A percentile compares a stretch with the other conserved stretches of the same genome.
Conservation (phyloP, 2,329 filamentous ascomycete species). For the Botrytis paeoniae region DNA sequence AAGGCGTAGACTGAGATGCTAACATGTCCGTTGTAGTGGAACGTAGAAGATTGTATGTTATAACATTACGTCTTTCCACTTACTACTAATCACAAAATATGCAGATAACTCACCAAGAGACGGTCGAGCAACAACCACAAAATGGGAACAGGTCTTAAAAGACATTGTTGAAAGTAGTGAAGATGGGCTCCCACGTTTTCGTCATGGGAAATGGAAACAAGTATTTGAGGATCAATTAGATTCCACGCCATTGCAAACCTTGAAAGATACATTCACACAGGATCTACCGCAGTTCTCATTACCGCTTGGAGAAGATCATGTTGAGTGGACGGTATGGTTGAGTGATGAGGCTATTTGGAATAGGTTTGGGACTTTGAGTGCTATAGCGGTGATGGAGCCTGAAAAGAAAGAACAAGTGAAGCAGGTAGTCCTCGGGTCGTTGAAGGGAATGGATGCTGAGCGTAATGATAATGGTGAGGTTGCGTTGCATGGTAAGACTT, state of each 20-base stretch:
- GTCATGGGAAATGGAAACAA: constrained; percentile 60
- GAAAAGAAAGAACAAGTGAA: constrained; percentile 49
- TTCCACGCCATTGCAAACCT: constrained; percentile 50
- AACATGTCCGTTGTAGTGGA: constrained; percentile 49
- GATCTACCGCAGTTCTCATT: constrained; percentile 53
- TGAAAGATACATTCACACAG: constrained; percentile 44
- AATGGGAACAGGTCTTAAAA: constrained; percentile 62
- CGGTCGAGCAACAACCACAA: constrained; percentile 51
- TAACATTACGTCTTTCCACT: constrained; percentile 11
- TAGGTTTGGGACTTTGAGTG: constrained; percentile 63
- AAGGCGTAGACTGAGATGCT: neutral
- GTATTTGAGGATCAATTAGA: constrained; percentile 61
- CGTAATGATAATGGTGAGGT: constrained; percentile 61
- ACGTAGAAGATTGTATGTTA: constrained; percentile 64
- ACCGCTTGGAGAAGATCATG: constrained; percentile 55
- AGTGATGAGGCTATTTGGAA: constrained; percentile 59
- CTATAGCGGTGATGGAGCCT: constrained; percentile 58
- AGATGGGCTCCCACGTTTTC: constrained; percentile 63
- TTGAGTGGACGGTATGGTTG: constrained; percentile 58
- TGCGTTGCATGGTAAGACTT: constrained; percentile 61
- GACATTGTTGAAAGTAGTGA: constrained; percentile 54
- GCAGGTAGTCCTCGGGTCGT: constrained; percentile 51
- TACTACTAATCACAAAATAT: constrained; percentile 19
- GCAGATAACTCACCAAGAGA: constrained; percentile 60
- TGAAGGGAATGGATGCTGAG: constrained; percentile 52